Percentiles rank a stretch among this genome's conserved stretches.
Evolutionary conservation across 1,284 basidiomycete genomes (phyloP).

Genomic region (Puccinia novopanici): DNA sequence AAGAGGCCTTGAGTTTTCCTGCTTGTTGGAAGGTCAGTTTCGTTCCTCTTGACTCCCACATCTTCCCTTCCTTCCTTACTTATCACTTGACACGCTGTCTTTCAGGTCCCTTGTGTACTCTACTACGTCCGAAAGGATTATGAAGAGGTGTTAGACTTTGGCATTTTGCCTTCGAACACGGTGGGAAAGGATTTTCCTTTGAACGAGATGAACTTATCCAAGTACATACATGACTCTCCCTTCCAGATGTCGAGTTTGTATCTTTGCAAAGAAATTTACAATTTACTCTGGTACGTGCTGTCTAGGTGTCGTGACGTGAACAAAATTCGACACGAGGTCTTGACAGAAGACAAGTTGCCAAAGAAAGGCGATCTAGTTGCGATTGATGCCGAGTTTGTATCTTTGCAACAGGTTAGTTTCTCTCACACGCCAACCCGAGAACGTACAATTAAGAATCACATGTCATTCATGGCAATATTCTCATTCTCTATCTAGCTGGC

Average conservation of each 20-base stretch:
- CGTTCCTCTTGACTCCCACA: constrained; percentile 16
- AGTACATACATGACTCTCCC: constrained; percentile 63
- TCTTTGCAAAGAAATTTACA: too few species aligned
- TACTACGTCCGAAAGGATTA: constrained; percentile 79
- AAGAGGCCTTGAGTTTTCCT: constrained; percentile 82
- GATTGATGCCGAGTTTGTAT: constrained; percentile 97
- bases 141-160: constrained; percentile 67
- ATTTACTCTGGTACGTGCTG: too few species aligned
- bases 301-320: constrained; percentile 72
- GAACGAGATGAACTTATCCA: constrained; percentile 80
- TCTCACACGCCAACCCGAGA: neutral
- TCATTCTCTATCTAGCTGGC: constrained; percentile 67
- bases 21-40: constrained; percentile 80
- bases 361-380: constrained; percentile 81
- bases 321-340: constrained; percentile 74
- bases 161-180: constrained; percentile 66
- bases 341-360: constrained; percentile 77
- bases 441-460: too few species aligned
- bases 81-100: neutral
- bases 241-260: neutral
- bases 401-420: constrained; percentile 76
- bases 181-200: constrained; percentile 76
- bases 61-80: neutral
- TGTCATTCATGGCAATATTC: neutral
- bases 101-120: constrained; percentile 79